phyloP scores from a whole-genome alignment of 2,329 filamentous ascomycete genomes.

The Diaporthe sp. region DNA sequence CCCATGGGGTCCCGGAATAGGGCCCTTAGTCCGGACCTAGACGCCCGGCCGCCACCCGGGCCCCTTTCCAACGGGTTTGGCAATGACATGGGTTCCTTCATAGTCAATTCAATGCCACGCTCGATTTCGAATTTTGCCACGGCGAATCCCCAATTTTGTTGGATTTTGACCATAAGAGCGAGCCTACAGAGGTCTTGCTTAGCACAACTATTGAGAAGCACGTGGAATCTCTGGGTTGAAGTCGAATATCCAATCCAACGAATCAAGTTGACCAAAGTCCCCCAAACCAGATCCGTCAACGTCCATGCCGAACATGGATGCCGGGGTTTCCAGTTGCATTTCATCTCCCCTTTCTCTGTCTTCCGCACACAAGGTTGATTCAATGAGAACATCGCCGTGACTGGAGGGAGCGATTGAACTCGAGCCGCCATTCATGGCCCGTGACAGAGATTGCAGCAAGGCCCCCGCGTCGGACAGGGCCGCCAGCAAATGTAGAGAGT shows the following conservation, averaged over 20 bases:
- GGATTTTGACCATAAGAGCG: too few relatives aligned
- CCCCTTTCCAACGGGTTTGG: not conserved
- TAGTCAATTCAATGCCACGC: not conserved
- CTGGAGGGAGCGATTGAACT: not conserved
- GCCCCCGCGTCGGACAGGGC: slow-evolving; percentile 10
- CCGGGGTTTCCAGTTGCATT: not conserved
- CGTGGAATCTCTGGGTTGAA: not conserved
- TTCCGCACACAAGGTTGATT: not conserved
- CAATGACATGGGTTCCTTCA: not conserved
- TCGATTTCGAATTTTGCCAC: too few relatives aligned
- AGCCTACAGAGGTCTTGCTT: too few relatives aligned
- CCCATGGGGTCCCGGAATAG: slow-evolving; percentile 1
- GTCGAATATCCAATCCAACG: slow-evolving; percentile 7
- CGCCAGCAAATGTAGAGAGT: not conserved
- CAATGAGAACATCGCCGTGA: too few relatives aligned
- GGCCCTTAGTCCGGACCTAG: not conserved
- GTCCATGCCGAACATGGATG: not conserved
- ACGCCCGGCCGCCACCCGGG: not conserved
- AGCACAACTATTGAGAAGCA: not conserved
- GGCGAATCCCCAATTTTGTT: not conserved
- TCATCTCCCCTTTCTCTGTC: not conserved
- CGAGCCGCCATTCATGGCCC: not conserved
- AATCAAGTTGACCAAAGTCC: slow-evolving; percentile 1
- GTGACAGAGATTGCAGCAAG: slow-evolving; percentile 11
- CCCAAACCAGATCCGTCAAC: not conserved